phyloP scores from a whole-genome alignment of 2,329 filamentous ascomycete genomes.

The Dothiorella sarmentorum region DNA sequence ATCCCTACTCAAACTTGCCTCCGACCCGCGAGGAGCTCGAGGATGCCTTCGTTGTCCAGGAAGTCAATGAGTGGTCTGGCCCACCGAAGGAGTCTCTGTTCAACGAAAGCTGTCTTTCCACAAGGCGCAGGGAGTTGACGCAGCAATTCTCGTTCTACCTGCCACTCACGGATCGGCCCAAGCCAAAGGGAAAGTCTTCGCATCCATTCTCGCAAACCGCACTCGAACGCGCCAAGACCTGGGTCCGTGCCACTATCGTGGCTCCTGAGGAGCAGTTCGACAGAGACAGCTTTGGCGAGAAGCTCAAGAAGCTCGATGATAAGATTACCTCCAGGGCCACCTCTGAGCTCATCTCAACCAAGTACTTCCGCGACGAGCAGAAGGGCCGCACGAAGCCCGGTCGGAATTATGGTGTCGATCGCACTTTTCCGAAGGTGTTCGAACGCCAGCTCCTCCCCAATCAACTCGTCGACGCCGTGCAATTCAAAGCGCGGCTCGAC shows the following conservation, averaged over 20 bases:
- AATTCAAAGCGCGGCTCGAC: slow-evolving; percentile 61
- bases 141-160: slow-evolving; percentile 18
- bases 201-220: neutral
- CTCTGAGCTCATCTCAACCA: slow-evolving; percentile 51
- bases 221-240: slow-evolving; percentile 22
- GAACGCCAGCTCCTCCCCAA: slow-evolving; percentile 39
- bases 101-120: slow-evolving; percentile 30
- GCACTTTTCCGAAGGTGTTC: slow-evolving; percentile 56
- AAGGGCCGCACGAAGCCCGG: slow-evolving; percentile 58
- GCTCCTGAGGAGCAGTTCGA: slow-evolving; percentile 42
- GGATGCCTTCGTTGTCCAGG: slow-evolving; percentile 41
- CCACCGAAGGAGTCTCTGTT: slow-evolving; percentile 58
- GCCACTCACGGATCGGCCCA: slow-evolving; percentile 27
- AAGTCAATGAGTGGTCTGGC: slow-evolving; percentile 35
- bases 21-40: slow-evolving; percentile 41
- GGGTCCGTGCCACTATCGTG: slow-evolving; percentile 45
- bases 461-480: slow-evolving; percentile 49
- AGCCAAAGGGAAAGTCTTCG: neutral
- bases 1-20: slow-evolving; percentile 18
- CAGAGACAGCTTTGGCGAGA: slow-evolving; percentile 37
- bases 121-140: slow-evolving; percentile 39
- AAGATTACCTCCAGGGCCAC: slow-evolving; percentile 46
- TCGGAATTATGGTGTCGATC: slow-evolving; percentile 61
- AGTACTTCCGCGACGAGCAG: slow-evolving; percentile 58
- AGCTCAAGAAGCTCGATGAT: slow-evolving; percentile 36